phyloP scores from a whole-genome alignment of 352 stramenopile genomes.

The Pythium phragmitis region DNA sequence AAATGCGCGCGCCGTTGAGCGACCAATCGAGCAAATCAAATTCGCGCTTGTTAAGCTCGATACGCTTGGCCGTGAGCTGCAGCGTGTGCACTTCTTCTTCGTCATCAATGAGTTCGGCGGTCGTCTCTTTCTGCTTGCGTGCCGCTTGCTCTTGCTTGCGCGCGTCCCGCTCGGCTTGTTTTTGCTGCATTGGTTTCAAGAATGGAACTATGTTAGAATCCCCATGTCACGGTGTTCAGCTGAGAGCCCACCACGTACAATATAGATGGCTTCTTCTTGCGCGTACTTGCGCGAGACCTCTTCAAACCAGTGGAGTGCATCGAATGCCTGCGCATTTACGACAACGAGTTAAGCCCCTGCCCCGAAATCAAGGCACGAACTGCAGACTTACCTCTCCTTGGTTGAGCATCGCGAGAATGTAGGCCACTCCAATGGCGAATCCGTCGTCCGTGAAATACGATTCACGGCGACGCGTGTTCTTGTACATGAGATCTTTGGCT shows the following conservation, averaged over 20 bases:
- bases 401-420: constrained; percentile 90
- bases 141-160: constrained; percentile 75
- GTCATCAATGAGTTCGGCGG: constrained; percentile 81
- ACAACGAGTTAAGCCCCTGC: neutral
- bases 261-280: constrained; percentile 77
- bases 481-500: constrained; percentile 95
- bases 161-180: constrained; percentile 77
- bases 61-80: constrained; percentile 85
- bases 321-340: constrained; percentile 57
- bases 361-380: neutral
- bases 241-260: constrained; percentile 27
- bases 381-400: constrained; percentile 64
- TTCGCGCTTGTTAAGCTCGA: constrained; percentile 85
- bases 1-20: constrained; percentile 89
- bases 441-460: constrained; percentile 96
- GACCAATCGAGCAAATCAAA: constrained; percentile 91
- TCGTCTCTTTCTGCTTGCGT: constrained; percentile 83
- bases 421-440: constrained; percentile 93
- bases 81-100: constrained; percentile 87
- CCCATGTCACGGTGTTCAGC: neutral
- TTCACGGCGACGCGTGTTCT: constrained; percentile 90
- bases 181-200: constrained; percentile 35
- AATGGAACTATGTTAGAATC: neutral
- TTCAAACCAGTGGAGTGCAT: constrained; percentile 91
- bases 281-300: constrained; percentile 86